Base-by-base conservation (phyloP, 2,329 filamentous ascomycete genomes). In the Hymenoscyphus linearis region DNA sequence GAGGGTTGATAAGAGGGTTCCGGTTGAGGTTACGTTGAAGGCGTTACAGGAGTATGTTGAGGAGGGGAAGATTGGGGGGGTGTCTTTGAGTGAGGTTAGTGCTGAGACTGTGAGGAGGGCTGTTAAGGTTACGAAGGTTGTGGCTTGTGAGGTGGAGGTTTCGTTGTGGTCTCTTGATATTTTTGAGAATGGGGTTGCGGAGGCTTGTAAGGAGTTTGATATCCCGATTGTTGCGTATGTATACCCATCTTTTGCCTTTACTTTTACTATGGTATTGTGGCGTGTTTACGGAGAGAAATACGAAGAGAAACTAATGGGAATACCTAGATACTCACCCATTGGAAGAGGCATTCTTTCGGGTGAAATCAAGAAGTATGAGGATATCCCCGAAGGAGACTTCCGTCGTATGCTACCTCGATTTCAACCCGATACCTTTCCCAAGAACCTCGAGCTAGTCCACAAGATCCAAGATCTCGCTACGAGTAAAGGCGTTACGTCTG, bases 241-340 rank as follows among this genome's bases (percentile, higher is more conserved):
- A 59, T 16, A 50, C 18, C 40, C 54, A 9, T 37, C 34, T 12
- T 31, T 16, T 27, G 18, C 27, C 16, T n/a, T 54, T 3, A 9
- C 3, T 31, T 31, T 31, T 31, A 9, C 31, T 9, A 7, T 4
- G 18, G 18, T 7, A 47, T 47, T 18, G 40, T n/a, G 25, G 22
- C 18, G 22, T 50, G 31, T 31, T 31, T 31, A 31, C 12, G 18
- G n/a, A n/a, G n/a, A n/a, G n/a, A n/a, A n/a, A n/a, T n/a, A n/a
- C n/a, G n/a, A n/a, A 12, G 1, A 26, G 40, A 16, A 36, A 61
- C 66, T 66, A 55, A 69, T 36, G 31, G 58, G 12, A 61, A 44
- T 63, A n/a, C n/a, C n/a, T n/a, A 73, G 71, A 0, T 93, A 91
- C 74, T 87, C 86, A 52, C 89, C 90, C 0, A 77, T 92, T 0